Evolutionary conservation across 306 rosid species (phyloP).

Genomic region (Gastrolobium villosum): DNA sequence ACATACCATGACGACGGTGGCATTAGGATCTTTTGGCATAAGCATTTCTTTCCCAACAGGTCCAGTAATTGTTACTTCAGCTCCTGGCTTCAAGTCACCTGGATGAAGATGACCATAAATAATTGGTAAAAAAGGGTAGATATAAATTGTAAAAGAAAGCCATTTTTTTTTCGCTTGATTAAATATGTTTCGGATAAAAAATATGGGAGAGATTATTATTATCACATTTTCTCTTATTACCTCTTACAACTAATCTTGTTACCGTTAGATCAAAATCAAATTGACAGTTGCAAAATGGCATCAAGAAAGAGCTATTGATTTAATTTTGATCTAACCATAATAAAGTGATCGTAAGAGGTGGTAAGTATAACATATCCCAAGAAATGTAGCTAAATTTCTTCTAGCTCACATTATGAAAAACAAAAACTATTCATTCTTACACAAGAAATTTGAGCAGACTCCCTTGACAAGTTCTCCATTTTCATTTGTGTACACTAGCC

Average conservation of each 20-base stretch:
- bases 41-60: conserved; percentile 97
- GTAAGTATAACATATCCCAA: no score
- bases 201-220: no score
- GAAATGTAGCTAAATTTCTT: conserved; percentile 1
- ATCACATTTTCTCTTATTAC: no score
- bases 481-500: conserved; percentile 92
- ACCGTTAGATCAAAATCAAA: no score
- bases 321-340: no score
- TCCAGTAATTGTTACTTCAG: conserved; percentile 80
- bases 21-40: conserved; percentile 92
- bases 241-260: no score
- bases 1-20: conserved; percentile 79
- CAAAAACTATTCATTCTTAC: conserved; percentile 56
- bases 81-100: conserved; percentile 92
- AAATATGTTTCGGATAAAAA: no score
- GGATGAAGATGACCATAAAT: conserved; percentile 28
- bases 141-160: not conserved
- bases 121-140: conserved; percentile 5
- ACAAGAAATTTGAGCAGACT: conserved; percentile 90
- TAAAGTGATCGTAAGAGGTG: no score
- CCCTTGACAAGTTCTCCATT: conserved; percentile 90
- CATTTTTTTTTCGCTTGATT: not conserved
- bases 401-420: not conserved
- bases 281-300: no score
- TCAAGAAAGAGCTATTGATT: no score